Evolutionary conservation across 108 stramenopile species (phyloP).

Genomic region (Nannochloropsis oceanica): DNA sequence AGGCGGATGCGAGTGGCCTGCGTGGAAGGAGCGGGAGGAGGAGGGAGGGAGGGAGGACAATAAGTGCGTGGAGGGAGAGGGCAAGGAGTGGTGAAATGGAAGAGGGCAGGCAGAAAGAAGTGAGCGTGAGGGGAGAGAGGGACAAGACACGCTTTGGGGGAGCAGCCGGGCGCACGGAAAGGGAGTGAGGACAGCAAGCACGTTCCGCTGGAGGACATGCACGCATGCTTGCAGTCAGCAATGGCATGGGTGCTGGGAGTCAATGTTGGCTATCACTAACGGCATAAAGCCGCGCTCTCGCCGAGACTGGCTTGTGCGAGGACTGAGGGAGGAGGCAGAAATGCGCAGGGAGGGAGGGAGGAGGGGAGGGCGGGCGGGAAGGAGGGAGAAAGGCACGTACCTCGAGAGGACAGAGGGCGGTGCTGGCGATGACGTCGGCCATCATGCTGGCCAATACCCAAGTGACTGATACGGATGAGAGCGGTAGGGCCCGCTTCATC

Average conservation of each 20-base stretch:
- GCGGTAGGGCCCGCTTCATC: constrained; percentile 1
- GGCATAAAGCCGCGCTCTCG: too few species aligned
- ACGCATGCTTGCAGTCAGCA: constrained; percentile 53
- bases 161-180: background rate
- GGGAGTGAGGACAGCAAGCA: background rate
- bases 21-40: background rate
- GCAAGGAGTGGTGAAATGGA: background rate
- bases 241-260: too few species aligned
- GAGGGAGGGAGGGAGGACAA: background rate
- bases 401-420: constrained; percentile 76
- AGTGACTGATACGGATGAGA: constrained; percentile 30
- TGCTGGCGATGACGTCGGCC: constrained; percentile 69
- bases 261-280: too few species aligned
- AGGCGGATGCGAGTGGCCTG: constrained; percentile 58
- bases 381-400: background rate
- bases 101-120: background rate
- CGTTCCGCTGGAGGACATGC: constrained; percentile 64
- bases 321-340: background rate
- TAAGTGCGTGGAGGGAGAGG: background rate
- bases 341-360: background rate
- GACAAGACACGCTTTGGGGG: background rate
- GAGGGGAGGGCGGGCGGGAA: background rate
- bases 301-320: too few species aligned
- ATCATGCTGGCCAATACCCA: constrained; percentile 56
- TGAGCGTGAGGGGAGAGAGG: background rate